phyloP scores from a whole-genome alignment of 352 stramenopile genomes.

The Phytophthora macrochlamydospora region DNA sequence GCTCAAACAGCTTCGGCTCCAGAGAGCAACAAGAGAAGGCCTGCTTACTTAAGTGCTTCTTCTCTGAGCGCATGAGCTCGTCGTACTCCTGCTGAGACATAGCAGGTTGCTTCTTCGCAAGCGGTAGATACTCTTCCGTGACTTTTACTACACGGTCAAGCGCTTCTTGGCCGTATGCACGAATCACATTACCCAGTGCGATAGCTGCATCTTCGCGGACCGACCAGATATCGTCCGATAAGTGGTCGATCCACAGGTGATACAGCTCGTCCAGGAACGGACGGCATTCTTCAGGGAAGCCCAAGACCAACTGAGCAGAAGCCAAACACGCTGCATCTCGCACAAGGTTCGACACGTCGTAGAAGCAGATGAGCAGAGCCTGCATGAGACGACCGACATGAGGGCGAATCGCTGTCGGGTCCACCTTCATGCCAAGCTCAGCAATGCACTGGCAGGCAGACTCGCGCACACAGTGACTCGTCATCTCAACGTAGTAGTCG shows the following conservation, averaged over 20 bases:
- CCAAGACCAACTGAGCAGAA: conserved; percentile 77
- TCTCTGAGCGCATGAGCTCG: conserved; percentile 89
- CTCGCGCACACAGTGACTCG: conserved; percentile 95
- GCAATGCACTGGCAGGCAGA: conserved; percentile 95
- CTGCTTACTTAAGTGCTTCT: conserved; percentile 93
- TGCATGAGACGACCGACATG: conserved; percentile 78
- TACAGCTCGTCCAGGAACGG: conserved; percentile 89
- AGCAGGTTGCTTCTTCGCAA: conserved; percentile 90
- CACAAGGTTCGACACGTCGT: conserved; percentile 96
- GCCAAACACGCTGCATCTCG: conserved; percentile 95
- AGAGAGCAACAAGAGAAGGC: conserved; percentile 95
- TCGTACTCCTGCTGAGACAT: conserved; percentile 95
- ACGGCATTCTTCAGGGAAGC: conserved; percentile 89
- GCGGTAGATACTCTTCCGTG: conserved; percentile 67
- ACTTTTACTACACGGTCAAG: conserved; percentile 79
- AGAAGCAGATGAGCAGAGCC: conserved; percentile 94
- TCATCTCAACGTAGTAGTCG: conserved; percentile 96
- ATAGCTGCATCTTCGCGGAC: conserved; percentile 96
- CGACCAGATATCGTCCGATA: conserved; percentile 98
- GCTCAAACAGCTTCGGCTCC: conserved; percentile 93
- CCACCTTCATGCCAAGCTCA: conserved; percentile 93
- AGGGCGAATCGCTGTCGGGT: conserved; percentile 62
- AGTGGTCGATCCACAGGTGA: conserved; percentile 93
- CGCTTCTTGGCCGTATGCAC: conserved; percentile 89
- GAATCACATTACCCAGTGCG: conserved; percentile 93